Percentiles rank a stretch among this genome's conserved stretches.
These are phyloP conservation scores for Protomyces lactucae-debilis DNA, from an alignment of 1,139 yeast genomes.

Conservation along the genomic window DNA sequence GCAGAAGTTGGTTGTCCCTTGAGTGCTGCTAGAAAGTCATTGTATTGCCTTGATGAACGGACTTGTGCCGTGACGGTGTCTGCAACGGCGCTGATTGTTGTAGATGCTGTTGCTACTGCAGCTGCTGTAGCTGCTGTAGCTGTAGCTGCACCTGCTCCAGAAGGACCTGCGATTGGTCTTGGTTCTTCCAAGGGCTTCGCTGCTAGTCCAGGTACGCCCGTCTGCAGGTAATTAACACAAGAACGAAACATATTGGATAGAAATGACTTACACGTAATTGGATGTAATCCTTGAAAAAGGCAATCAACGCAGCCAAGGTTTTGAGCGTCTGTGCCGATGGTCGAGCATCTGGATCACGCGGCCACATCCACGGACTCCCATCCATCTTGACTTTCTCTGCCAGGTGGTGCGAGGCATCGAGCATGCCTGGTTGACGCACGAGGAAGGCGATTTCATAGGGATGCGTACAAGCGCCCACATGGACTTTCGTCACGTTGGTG, in stretches of 20 bases:
- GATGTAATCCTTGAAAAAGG: neutral
- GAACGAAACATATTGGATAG: too few species aligned
- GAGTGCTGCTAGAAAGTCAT: neutral
- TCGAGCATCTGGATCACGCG: neutral
- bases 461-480: neutral
- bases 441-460: neutral
- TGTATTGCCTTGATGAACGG: neutral
- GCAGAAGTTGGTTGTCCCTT: neutral
- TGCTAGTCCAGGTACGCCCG: too few species aligned
- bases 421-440: neutral
- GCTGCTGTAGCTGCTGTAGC: too few species aligned
- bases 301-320: neutral
- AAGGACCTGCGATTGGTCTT: too few species aligned
- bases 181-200: too few species aligned
- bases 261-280: too few species aligned
- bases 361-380: neutral
- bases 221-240: too few species aligned
- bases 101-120: too few species aligned
- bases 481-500: neutral
- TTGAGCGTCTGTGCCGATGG: neutral
- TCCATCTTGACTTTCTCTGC: too few species aligned
- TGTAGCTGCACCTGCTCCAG: too few species aligned
- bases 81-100: too few species aligned
- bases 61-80: too few species aligned
- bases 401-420: neutral